These are phyloP conservation scores for Heterobasidion annosum DNA, from an alignment of 1,284 basidiomycete genomes.

Conservation along the genomic window DNA sequence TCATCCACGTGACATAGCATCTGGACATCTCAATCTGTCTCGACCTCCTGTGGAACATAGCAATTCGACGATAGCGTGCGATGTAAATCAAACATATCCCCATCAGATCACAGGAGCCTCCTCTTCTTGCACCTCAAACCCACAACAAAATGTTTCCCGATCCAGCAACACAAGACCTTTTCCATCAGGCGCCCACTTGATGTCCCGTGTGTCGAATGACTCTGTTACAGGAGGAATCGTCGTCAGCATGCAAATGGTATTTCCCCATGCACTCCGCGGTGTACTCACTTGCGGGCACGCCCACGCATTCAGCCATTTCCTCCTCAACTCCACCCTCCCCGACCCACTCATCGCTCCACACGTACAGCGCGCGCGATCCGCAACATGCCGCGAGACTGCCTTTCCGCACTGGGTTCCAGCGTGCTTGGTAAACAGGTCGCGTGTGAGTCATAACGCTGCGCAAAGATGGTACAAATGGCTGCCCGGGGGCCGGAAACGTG, in stretches of 20 bases:
- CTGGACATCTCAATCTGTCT: too few species aligned
- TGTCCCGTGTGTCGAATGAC: slow-evolving; percentile 53
- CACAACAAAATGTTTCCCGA: slow-evolving; percentile 73
- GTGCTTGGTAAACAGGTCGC: slow-evolving; percentile 47
- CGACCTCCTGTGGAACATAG: too few species aligned
- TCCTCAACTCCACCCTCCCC: slow-evolving; percentile 28
- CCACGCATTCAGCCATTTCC: slow-evolving; percentile 77
- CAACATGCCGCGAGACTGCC: slow-evolving; percentile 65
- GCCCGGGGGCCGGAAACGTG: slow-evolving; percentile 18
- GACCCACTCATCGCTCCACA: slow-evolving; percentile 79
- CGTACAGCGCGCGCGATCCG: slow-evolving; percentile 59
- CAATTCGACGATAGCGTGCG: too few species aligned
- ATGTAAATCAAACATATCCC: too few species aligned
- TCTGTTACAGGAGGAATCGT: slow-evolving; percentile 25
- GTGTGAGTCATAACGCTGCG: slow-evolving; percentile 59
- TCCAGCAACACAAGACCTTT: slow-evolving; percentile 68
- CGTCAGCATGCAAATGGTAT: neutral
- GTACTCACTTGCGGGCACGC: slow-evolving; percentile 64
- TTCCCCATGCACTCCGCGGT: neutral
- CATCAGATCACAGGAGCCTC: neutral
- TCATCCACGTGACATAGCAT: neutral
- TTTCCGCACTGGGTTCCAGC: slow-evolving; percentile 72
- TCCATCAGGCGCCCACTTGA: slow-evolving; percentile 79
- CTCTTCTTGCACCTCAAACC: slow-evolving; percentile 64
- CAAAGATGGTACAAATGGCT: slow-evolving; percentile 42